A percentile compares a stretch with the other conserved stretches of the same genome.
These are phyloP conservation scores for Arthroderma sp. DNA, from an alignment of 2,329 filamentous ascomycete species.

Conservation along the genomic window DNA sequence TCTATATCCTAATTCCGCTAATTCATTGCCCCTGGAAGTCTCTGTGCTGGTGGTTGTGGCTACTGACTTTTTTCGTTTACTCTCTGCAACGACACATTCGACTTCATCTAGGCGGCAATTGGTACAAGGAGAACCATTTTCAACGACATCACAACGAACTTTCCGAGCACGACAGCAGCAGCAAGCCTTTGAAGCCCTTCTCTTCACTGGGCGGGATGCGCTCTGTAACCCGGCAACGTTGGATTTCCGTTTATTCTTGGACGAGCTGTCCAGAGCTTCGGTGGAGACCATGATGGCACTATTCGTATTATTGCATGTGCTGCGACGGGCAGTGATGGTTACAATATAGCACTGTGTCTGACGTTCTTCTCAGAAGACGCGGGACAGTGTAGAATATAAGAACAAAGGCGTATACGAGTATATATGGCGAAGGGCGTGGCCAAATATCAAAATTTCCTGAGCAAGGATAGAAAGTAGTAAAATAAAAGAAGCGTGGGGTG, in stretches of 20 bases:
- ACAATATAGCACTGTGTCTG: not conserved
- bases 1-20: not conserved
- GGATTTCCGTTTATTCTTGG: slow-evolving; percentile 44
- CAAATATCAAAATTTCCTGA: not conserved
- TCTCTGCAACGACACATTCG: slow-evolving; percentile 19
- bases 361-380: not conserved
- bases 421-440: not conserved
- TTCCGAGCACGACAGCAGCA: slow-evolving; percentile 42
- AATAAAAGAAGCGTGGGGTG: not conserved
- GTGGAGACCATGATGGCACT: slow-evolving; percentile 9
- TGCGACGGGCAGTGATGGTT: not conserved
- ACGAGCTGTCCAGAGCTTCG: slow-evolving; percentile 21
- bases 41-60: not conserved
- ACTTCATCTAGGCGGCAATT: slow-evolving; percentile 21
- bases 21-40: not conserved
- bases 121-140: slow-evolving; percentile 31
- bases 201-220: slow-evolving; percentile 53
- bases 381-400: not conserved
- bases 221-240: slow-evolving; percentile 43
- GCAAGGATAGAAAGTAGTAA: not conserved
- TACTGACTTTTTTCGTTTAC: slow-evolving; percentile 46
- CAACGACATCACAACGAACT: slow-evolving; percentile 41
- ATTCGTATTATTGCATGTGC: not conserved
- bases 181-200: slow-evolving; percentile 44
- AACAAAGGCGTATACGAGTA: not conserved